A percentile compares a stretch with the other conserved stretches of the same genome.
Evolutionary conservation across 768 basidiomycete species (phyloP).

Genomic region (Flagelloscypha sp.): DNA sequence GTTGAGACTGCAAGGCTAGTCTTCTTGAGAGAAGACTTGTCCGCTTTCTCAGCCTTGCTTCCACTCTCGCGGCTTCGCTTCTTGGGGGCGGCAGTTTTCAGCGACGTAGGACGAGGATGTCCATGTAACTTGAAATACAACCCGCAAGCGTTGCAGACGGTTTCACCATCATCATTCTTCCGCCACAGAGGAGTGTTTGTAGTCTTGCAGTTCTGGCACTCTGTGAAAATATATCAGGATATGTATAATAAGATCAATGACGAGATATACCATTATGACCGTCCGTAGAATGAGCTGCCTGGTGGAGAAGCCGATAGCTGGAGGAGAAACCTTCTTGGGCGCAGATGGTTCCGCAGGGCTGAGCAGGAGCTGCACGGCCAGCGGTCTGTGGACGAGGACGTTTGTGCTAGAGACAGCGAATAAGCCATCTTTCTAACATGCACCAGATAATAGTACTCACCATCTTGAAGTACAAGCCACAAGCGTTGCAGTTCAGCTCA

Average conservation of each 20-base stretch:
- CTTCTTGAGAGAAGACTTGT: no score
- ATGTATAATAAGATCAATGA: no score
- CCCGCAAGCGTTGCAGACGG: constrained; percentile 21
- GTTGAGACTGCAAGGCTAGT: no score
- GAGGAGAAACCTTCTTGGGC: constrained; percentile 13
- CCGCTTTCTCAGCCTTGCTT: no score
- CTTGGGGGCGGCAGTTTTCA: constrained; percentile 24
- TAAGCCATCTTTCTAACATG: not conserved
- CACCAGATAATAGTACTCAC: constrained; percentile 13
- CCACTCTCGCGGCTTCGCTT: no score
- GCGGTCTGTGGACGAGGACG: constrained; percentile 19
- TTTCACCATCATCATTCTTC: constrained; percentile 23
- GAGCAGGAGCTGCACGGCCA: constrained; percentile 2
- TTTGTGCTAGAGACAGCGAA: constrained; percentile 18
- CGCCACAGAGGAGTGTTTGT: constrained; percentile 24
- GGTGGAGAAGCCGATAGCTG: constrained; percentile 12
- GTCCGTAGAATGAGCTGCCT: no score
- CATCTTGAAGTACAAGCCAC: constrained; percentile 23
- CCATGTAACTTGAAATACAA: constrained; percentile 22
- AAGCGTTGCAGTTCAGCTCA: constrained; percentile 25
- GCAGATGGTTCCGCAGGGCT: no score
- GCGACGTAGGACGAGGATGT: constrained; percentile 18
- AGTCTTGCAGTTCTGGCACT: constrained; percentile 22
- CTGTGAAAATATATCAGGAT: no score
- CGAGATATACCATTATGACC: no score